These are phyloP conservation scores for Boletus vermiculosoides DNA, from an alignment of 768 basidiomycete species.

Conservation along the genomic window DNA sequence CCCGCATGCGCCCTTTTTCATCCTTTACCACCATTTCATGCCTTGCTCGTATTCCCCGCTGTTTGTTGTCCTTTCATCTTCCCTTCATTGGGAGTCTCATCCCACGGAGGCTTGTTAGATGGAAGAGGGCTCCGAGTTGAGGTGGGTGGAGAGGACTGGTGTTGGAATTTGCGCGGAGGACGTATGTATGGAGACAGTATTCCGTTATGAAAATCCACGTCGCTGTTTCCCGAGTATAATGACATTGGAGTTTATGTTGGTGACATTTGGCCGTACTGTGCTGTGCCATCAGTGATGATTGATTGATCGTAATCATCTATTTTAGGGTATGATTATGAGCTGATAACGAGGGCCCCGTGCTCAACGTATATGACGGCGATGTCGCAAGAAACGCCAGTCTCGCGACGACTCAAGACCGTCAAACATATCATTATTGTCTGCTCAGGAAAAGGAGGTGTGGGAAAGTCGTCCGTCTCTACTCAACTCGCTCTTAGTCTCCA, in stretches of 20 bases:
- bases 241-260: background rate
- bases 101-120: conserved; percentile 56
- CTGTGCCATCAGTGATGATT: no score
- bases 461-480: conserved; percentile 93
- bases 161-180: background rate
- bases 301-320: background rate
- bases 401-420: conserved; percentile 68
- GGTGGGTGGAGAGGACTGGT: conserved; percentile 15
- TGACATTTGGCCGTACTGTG: no score
- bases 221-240: conserved; percentile 6
- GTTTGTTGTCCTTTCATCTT: conserved; percentile 68
- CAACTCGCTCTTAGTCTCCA: conserved; percentile 90
- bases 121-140: conserved; percentile 66
- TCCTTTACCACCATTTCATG: conserved; percentile 22
- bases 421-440: conserved; percentile 89
- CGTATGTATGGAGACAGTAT: conserved; percentile 1
- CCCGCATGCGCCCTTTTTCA: conserved; percentile 20
- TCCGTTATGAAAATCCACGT: conserved; percentile 1
- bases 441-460: conserved; percentile 97
- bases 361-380: conserved; percentile 10
- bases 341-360: background rate
- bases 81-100: conserved; percentile 47
- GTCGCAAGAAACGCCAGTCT: conserved; percentile 55
- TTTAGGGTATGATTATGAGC: background rate
- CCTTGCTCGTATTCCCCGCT: conserved; percentile 26